Evolutionary conservation across 345 rosid genomes (phyloP), one percentile per base, ranked within the genome.

Genomic region (Eucalyptus guilfoylei): DNA sequence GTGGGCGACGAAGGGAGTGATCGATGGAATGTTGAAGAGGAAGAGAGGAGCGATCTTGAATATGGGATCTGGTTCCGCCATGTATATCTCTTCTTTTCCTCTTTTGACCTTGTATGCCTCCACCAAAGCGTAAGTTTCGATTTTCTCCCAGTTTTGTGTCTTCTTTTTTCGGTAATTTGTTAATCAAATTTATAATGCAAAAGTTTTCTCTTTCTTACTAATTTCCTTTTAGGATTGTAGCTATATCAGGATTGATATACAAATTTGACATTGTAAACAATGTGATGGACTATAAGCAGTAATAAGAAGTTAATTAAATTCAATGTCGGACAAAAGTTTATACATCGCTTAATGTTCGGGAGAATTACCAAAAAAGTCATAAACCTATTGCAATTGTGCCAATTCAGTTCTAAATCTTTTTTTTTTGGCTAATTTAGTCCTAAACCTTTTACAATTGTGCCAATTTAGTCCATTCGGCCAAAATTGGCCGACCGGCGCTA

Each of bases 21-120:
- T 95, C 49, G 92, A 89, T 1, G 80, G 19, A 8, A 95, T 94
- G 97, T 14, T 90, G 89, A 91, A 87, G 88, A 95, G 90, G 92
- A 92, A 91, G 80, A 95, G 91, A 89, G 94, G 96, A 16, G 95
- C 95, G 2, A 91, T 95, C 3, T 90, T 94, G 2, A 94, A 93
- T 54, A 89, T 94, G 6, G 95, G 94, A 10, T 94, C 96, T 40
- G 94, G 81, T 30, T 91, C 96, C 7, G 87, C 93, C 3, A 87
- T 87, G 23, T 6, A 2, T 64, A 4, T 67, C 21, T n/a, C 9
- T 87, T 12, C 11, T 11, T 92, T 14, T 76, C 94, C 88, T 11
- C 42, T 81, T 89, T 92, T 0, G 89, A 37, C 85, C 95, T 95
- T 92, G 44, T 94, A 93, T 88, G 92, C 93, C 40, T 88, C 94